These are phyloP conservation scores for Straminergon stramineum DNA, from an alignment of 225 moss, liverwort and hornwort species.

Conservation along the genomic window DNA sequence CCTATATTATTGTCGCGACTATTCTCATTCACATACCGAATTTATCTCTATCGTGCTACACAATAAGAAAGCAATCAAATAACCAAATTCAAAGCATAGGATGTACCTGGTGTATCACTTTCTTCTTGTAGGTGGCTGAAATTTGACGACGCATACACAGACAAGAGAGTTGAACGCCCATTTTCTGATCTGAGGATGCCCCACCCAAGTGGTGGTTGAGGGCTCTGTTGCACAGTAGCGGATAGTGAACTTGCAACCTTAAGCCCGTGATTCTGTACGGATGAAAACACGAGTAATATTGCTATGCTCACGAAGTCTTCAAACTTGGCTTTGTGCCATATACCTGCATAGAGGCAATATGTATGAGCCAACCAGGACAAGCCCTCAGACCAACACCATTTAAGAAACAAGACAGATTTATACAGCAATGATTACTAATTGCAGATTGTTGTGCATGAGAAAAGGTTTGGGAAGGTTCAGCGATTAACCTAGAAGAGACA, in stretches of 20 bases:
- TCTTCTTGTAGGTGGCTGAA: constrained; percentile 75
- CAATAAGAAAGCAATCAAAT: not conserved
- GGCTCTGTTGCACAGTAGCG: constrained; percentile 78
- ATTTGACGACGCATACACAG: constrained; percentile 86
- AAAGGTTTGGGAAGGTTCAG: not conserved
- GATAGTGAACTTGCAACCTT: constrained; percentile 92
- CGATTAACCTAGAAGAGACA: constrained; percentile 65
- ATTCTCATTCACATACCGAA: not conserved
- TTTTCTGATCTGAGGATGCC: constrained; percentile 72
- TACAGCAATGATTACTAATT: not conserved
- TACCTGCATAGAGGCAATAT: constrained; percentile 37
- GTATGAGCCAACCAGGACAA: not conserved
- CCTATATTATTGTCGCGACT: not conserved
- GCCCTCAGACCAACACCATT: not conserved
- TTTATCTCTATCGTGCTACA: not conserved
- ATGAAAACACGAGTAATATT: constrained; percentile 71
- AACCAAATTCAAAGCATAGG: not conserved
- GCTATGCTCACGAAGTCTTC: constrained; percentile 80
- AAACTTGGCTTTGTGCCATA: constrained; percentile 64
- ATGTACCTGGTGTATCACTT: constrained; percentile 57
- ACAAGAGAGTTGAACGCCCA: constrained; percentile 78
- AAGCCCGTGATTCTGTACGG: constrained; percentile 86
- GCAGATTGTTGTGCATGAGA: not conserved
- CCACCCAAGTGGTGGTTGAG: constrained; percentile 80
- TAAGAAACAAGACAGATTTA: not conserved